These are phyloP conservation scores for Limonium bicolor DNA, from an alignment of 148 eudicot species.

Conservation along the genomic window DNA sequence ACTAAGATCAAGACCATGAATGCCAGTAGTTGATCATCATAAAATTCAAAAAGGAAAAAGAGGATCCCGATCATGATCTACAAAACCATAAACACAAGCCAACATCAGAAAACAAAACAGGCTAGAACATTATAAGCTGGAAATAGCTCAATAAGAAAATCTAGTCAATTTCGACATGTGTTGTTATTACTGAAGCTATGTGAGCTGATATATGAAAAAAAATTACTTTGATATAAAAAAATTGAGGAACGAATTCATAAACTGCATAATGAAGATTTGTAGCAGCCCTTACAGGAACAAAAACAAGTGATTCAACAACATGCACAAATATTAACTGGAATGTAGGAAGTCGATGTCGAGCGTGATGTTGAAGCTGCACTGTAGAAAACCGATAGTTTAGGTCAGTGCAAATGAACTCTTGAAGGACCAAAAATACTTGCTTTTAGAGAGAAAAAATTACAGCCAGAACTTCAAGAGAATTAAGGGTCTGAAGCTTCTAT, in stretches of 20 bases:
- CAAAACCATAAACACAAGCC: slow-evolving; percentile 10
- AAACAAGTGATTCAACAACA: slow-evolving; percentile 94
- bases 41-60: slow-evolving; percentile 92
- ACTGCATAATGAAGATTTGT: too few relatives aligned
- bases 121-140: not conserved
- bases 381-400: too few relatives aligned
- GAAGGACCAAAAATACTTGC: not conserved
- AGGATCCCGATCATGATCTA: slow-evolving; percentile 99
- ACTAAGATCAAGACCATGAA: slow-evolving; percentile 98
- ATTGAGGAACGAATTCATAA: not conserved
- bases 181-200: too few relatives aligned
- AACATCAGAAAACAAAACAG: slow-evolving; percentile 1
- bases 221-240: too few relatives aligned
- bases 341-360: slow-evolving; percentile 96
- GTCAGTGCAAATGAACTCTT: too few relatives aligned
- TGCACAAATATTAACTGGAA: slow-evolving; percentile 98
- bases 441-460: not conserved
- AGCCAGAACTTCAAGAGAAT: too few relatives aligned
- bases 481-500: too few relatives aligned
- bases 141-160: too few relatives aligned
- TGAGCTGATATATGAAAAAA: not conserved
- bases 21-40: slow-evolving; percentile 95
- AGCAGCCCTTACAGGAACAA: slow-evolving; percentile 82
- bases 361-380: slow-evolving; percentile 99
- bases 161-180: too few relatives aligned